Evolutionary conservation across 768 basidiomycete species (phyloP).

Genomic region (Tricholomella constricta): DNA sequence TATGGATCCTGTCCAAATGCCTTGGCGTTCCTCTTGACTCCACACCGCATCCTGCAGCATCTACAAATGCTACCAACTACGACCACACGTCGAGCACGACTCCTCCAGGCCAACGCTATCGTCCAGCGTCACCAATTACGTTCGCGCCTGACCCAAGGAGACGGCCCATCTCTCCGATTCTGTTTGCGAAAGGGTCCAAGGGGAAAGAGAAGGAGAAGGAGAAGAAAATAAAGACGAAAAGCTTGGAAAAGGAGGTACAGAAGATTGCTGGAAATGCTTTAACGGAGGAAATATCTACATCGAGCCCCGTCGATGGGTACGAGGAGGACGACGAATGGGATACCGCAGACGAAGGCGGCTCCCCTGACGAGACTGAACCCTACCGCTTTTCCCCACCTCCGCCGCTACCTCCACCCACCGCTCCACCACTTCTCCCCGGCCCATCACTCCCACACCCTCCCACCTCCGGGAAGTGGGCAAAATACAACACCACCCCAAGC

Average conservation of each 20-base stretch:
- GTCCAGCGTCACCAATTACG: conserved; percentile 67
- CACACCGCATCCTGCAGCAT: conserved; percentile 16
- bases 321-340: conserved; percentile 38
- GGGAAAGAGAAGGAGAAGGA: neutral
- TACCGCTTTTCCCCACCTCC: neutral
- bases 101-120: conserved; percentile 20
- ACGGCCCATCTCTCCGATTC: conserved; percentile 45
- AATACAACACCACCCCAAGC: conserved; percentile 9
- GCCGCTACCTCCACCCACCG: neutral
- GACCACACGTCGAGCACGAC: conserved; percentile 1
- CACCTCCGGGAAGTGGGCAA: conserved; percentile 4
- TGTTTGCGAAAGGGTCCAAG: conserved; percentile 34
- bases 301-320: conserved; percentile 16
- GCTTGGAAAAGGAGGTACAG: neutral
- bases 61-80: conserved; percentile 14
- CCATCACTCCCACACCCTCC: neutral
- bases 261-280: neutral
- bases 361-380: conserved; percentile 5
- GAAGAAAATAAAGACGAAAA: neutral
- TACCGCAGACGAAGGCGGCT: conserved; percentile 19
- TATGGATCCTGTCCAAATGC: conserved; percentile 61
- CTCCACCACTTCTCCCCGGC: neutral
- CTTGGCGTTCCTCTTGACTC: conserved; percentile 36
- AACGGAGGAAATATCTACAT: neutral
- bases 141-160: conserved; percentile 54